Evolutionary conservation across 1,139 yeast species (phyloP), one percentile per base, ranked within the genome.

Genomic region (Pichia inconspicua): DNA sequence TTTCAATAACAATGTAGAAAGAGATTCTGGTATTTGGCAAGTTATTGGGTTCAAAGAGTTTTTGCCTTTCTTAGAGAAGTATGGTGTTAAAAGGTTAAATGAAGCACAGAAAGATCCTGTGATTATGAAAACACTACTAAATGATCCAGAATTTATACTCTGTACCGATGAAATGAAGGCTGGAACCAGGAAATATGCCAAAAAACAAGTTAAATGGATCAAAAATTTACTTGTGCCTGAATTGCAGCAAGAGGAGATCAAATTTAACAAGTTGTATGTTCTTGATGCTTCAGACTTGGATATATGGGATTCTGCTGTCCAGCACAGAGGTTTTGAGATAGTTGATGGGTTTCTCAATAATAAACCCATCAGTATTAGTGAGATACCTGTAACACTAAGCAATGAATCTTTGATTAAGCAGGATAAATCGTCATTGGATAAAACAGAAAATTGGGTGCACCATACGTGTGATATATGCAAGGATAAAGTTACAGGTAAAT

Each of bases 1-100:
- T 38, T 83, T 74, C 53, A 8, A 37, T 22, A 22, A 41, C 3
- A 38, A 49, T 58, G 28, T 44, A 47, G 80, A 77, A 48, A 67
- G 80, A 48, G 83, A 86, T 46, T 70, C 77, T 48, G 97, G 98
- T 1, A 76, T 92, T 0, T 90, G 89, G 88, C 98, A 92, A 66
- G 96, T 88, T 1, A 89, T 92, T 58, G 99, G 99, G 1, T 92
- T 88, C 64, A 87, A 88, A 60, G 97, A 92, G 63, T 90, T 92
- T 61, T 64, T 89, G 38, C 95, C 96, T 0, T 90, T 89, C 84
- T 65, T 92, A 5, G 58, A 67, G 32, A 51, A 55, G 8, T 47
- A 53, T 28, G 34, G 42, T 6, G 22, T 28, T 4, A 43, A 38
- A 0, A 50, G 53, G 0, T 61, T 64, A 11, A 56, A 55, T 1